Evolutionary conservation across 2,329 filamentous ascomycete species (phyloP), one percentile per base, ranked within the genome.

Genomic region (Aotearoamyces nothofagi): DNA sequence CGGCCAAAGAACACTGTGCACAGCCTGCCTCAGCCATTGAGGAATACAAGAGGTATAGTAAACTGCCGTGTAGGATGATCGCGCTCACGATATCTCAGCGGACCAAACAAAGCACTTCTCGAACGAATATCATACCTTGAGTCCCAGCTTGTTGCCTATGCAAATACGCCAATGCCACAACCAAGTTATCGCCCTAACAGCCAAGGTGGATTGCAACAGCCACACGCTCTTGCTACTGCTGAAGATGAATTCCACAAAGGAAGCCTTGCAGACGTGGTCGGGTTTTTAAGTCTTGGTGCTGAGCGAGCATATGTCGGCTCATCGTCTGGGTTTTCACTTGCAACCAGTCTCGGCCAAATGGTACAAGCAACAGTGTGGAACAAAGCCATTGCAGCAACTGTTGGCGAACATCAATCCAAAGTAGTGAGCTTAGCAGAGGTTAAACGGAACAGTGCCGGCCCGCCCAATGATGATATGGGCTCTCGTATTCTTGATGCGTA

Each of bases 291-390:
- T 9, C 45, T 61, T 17, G 61, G 56, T 5, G 60, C 61, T 33
- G 57, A 60, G 5, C 56, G 57, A 10, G 57, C 59, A 14, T 64
- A 66, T 37, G 54, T 63, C 14, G 59, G 59, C 14, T 55, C 58
- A 6, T 63, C 60, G 12, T 62, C 59, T 8, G 61, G 61, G 6
- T 50, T 64, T 17, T 56, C 58, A 9, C 39, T 66, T 24, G 61
- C 61, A 4, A 50, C 58, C 6, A 60, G 63, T 35, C 47, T 66
- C 5, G 59, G 61, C 13, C 58, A 63, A 28, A 65, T 66, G 58
- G 60, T 65, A 6, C 61, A 65, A 38, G 58, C 60, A 0, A 64
- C 60, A 11, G 60, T 64, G 1, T 65, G 61, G 61, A 63, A 63
- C 27, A 63, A 65, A 35, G 56, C 60, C 2, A 44, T 64, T n/a